Evolutionary conservation across 306 rosid genomes (phyloP).

Genomic region (Vigna reflexopilosa): DNA sequence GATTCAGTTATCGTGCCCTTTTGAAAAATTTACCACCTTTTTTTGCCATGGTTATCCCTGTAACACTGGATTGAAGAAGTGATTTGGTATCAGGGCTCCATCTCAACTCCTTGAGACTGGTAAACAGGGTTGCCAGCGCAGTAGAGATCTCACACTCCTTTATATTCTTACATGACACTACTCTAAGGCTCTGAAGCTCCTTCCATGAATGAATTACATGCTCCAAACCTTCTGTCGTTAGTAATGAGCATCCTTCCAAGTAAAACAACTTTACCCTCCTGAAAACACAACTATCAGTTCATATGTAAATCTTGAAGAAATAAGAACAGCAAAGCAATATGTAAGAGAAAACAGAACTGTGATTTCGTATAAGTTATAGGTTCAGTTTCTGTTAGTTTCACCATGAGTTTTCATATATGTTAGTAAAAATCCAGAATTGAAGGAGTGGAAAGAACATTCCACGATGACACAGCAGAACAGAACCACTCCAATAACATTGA

Average conservation of each 20-base stretch:
- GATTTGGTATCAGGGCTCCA: slow-evolving; percentile 95
- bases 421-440: not conserved
- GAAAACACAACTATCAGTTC: slow-evolving; percentile 33
- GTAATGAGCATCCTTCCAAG: slow-evolving; percentile 85
- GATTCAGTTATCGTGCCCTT: slow-evolving; percentile 55
- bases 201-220: slow-evolving; percentile 75
- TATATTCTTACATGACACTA: slow-evolving; percentile 84
- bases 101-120: slow-evolving; percentile 74
- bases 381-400: not conserved
- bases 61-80: slow-evolving; percentile 66
- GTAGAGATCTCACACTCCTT: slow-evolving; percentile 77
- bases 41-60: slow-evolving; percentile 74
- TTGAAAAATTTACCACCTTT: slow-evolving; percentile 88
- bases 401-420: too few species aligned
- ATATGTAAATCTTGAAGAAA: not conserved
- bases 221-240: slow-evolving; percentile 83
- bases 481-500: not conserved
- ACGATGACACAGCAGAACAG: not conserved
- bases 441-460: not conserved
- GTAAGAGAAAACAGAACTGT: not conserved
- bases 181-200: slow-evolving; percentile 82
- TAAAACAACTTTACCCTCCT: slow-evolving; percentile 77
- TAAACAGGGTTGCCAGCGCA: slow-evolving; percentile 69
- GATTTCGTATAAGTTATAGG: not conserved
- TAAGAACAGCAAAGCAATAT: not conserved